Base-by-base conservation (phyloP, 495 filamentous ascomycete genomes). In the Trypethelium eluteriae region DNA sequence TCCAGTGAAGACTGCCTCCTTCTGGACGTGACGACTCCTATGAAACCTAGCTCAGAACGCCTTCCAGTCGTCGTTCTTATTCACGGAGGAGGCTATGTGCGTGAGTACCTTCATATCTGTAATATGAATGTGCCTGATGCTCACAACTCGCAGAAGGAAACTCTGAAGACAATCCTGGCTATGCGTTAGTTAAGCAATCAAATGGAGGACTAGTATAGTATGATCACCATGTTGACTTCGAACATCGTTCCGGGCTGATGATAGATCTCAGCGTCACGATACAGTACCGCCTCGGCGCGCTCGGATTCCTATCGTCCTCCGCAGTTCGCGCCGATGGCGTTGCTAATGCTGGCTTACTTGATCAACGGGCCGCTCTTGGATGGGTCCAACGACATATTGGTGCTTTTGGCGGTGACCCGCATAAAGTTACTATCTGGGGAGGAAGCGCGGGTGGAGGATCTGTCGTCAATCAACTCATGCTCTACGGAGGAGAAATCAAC, bases 301-400 rank as follows among this genome's bases (percentile, higher is more conserved):
- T 90, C 73, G 88, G 88, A 3, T 91, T 81, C 74, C 76, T 88
- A 2, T 75, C 78, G 59, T 75, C 74, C 69, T 78, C 71, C 38
- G 76, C 66, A 6, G 65, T 85, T 32, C 76, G 79, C 35, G 56
- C 62, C 34, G 71, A 78, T 39, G 84, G 86, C 12, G 79, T 80
- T 38, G 78, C 79, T 35, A 93, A 92, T 66, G 81, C 82, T 1
- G 89, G 85, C 0, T 78, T 92, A 3, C 75, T 81, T 39, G 90
- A 93, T 70, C 86, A 89, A 71, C 78, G 83, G 9, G 79, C 89
- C 68, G 88, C 86, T 11, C 77, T 93, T 39, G 76, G 88, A 39
- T 93, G 90, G 90, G 81, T 92, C 11, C 80, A 88, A 68, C 79
- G 82, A 62, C 74, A 89, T 72, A 91, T 93, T 68, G 71, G 76